These are phyloP conservation scores for Hypoxylon sp. DNA, from an alignment of 2,329 filamentous ascomycete genomes.

Conservation along the genomic window DNA sequence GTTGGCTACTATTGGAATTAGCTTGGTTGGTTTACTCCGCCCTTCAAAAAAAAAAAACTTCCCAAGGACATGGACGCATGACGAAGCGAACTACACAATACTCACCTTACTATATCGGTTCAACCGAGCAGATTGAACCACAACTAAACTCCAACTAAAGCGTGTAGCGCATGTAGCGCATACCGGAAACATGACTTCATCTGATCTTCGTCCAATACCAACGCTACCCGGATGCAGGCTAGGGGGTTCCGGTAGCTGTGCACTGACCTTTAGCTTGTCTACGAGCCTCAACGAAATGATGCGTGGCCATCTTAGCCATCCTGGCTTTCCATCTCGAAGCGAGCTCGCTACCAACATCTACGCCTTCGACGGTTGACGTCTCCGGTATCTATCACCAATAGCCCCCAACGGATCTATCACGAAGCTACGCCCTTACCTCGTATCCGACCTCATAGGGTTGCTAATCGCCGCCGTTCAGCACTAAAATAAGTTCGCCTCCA, in stretches of 20 bases:
- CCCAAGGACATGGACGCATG: not conserved
- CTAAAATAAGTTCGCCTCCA: not conserved
- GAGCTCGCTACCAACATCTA: constrained; percentile 8
- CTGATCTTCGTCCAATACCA: not conserved
- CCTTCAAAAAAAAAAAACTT: not conserved
- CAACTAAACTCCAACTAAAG: constrained; percentile 4
- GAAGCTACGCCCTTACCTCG: not conserved
- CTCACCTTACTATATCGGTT: constrained; percentile 1
- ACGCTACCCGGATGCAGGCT: constrained; percentile 30
- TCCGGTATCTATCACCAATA: constrained; percentile 7
- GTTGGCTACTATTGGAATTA: not conserved
- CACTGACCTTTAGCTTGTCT: constrained; percentile 26
- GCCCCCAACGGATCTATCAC: not conserved
- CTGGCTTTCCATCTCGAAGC: constrained; percentile 4
- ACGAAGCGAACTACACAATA: not conserved
- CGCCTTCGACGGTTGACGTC: not conserved
- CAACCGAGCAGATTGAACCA: not conserved
- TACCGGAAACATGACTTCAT: constrained; percentile 7
- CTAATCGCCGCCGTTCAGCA: not conserved
- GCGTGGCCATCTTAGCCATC: not conserved
- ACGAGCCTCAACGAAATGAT: constrained; percentile 19
- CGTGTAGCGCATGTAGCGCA: not conserved
- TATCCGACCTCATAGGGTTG: not conserved
- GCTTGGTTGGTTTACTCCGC: not conserved
- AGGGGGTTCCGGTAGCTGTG: constrained; percentile 16